Conservation (phyloP, 169 alveolate species). For the Ichthyophthirius multifiliis region DNA sequence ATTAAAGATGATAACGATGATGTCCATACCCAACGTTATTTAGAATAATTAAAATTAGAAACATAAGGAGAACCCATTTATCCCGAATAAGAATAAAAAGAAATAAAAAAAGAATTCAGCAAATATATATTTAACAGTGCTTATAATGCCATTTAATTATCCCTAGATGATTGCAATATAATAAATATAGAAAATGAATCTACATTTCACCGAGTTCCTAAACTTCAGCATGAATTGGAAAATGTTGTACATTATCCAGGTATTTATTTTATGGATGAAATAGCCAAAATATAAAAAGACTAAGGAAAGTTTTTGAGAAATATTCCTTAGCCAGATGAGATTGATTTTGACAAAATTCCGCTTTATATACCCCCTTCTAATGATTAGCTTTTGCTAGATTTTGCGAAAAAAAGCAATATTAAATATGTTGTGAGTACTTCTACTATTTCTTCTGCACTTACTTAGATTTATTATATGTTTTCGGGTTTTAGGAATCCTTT, state of each 20-base stretch:
- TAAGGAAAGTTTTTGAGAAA: conserved; percentile 13
- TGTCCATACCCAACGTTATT: too few species aligned
- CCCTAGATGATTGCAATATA: conserved; percentile 1
- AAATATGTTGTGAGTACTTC: conserved; percentile 63
- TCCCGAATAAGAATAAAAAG: background rate
- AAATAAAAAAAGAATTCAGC: background rate
- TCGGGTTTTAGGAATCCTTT: conserved; percentile 65
- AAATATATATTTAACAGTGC: background rate
- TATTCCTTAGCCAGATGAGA: background rate
- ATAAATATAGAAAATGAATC: conserved; percentile 13
- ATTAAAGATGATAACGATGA: too few species aligned
- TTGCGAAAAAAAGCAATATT: conserved; percentile 29
- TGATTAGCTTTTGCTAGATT: conserved; percentile 43
- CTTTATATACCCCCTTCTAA: conserved; percentile 68
- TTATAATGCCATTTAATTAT: background rate
- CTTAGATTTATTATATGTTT: conserved; percentile 50
- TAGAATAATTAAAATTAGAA: too few species aligned
- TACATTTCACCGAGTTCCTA: conserved; percentile 2
- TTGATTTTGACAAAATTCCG: conserved; percentile 27
- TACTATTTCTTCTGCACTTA: conserved; percentile 54
- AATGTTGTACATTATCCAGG: background rate
- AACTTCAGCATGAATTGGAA: conserved; percentile 7
- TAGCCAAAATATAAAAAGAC: background rate
- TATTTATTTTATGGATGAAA: background rate
- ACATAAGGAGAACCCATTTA: too few species aligned